Base-by-base conservation (phyloP, 768 basidiomycete species). In the Pholiota microspora region DNA sequence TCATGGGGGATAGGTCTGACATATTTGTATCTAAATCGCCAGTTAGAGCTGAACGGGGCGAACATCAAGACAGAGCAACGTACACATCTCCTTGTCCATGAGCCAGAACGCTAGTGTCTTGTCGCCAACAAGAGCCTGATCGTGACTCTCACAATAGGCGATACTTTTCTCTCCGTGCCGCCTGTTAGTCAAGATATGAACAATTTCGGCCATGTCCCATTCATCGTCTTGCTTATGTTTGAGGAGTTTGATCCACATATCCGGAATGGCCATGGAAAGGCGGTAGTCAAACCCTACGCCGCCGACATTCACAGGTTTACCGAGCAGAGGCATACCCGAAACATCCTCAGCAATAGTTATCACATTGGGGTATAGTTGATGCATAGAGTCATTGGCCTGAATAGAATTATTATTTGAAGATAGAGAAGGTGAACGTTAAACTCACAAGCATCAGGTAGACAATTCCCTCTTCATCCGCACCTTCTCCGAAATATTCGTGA, bases 21-120 rank as follows among this genome's bases (percentile, higher is more conserved):
- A 98, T 98, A 71, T 95, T 80, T 3, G 93, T 93, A 70, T 96
- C 92, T 94, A 51, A 31, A 46, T 9, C 12, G 24, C 7, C 38
- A 0, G 13, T 45, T 42, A 51, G 32, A 6, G 15, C 15, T n/a
- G 5, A 13, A 8, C 4, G 23, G 45, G 6, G n/a, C 2, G 44
- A 32, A 13, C 32, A 36, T 7, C 16, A 45, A 49, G 7, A 45
- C n/a, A n/a, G n/a, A 45, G 2, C 16, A 29, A 77, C 84, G 62
- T 78, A 94, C 95, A 98, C 97, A 99, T 99, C 72, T 98, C 97
- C 73, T 96, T 96, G 72, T 99, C 97, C 97, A 99, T 99, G 54
- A 98, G 72, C 97, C 97, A 99, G 73, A 99, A 99, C 3, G 97
- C 97, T 42, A 99, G 65, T 2, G 96, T 98, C 77, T 99, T 99